These are phyloP conservation scores for Mycena galopus DNA, from an alignment of 768 basidiomycete species.

Conservation along the genomic window DNA sequence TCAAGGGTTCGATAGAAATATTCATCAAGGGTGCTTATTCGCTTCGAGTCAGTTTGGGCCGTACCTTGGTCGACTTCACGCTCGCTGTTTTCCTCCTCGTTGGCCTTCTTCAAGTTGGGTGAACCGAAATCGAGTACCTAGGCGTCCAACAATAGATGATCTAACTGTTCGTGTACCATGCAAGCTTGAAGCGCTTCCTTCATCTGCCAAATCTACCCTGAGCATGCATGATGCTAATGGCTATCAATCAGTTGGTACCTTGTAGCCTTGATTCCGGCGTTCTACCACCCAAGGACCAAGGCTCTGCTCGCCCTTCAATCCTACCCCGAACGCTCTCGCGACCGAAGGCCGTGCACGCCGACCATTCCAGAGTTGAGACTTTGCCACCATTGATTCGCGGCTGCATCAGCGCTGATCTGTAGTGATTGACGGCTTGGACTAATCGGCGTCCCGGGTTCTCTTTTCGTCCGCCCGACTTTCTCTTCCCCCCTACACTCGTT, in stretches of 20 bases:
- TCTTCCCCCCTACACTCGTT: conserved; percentile 26
- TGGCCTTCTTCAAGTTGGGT: too few species aligned
- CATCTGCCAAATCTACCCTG: background rate
- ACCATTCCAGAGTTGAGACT: background rate
- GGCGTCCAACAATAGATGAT: too few species aligned
- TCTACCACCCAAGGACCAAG: background rate
- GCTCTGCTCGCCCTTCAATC: background rate
- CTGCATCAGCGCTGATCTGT: conserved; percentile 4
- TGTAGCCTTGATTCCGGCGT: background rate
- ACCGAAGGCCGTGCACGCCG: background rate
- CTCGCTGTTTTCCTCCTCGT: too few species aligned
- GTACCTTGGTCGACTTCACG: too few species aligned
- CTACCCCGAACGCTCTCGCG: background rate
- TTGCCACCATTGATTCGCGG: background rate
- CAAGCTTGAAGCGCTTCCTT: background rate
- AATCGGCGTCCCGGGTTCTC: background rate
- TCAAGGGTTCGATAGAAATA: too few species aligned
- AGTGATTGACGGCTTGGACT: background rate
- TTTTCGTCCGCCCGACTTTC: conserved; percentile 11
- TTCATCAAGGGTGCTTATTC: too few species aligned
- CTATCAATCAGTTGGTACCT: background rate
- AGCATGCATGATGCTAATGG: background rate
- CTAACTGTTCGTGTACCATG: background rate
- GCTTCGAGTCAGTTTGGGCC: too few species aligned
- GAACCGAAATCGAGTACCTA: too few species aligned